Evolutionary conservation across 306 rosid genomes (phyloP).

Genomic region (Echinosophora koreensis): DNA sequence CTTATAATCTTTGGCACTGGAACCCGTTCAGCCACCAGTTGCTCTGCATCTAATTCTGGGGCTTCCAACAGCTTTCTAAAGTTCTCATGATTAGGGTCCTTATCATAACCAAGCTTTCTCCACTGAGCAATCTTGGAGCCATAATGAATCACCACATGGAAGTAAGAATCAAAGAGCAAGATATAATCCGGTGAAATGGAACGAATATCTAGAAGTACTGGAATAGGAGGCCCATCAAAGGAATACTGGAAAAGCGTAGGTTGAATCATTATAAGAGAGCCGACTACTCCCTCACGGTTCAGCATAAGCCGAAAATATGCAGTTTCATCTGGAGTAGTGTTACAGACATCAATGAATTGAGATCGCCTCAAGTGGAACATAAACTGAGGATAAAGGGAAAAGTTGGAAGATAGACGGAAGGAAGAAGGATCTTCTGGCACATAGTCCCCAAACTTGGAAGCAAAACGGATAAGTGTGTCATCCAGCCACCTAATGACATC

Average conservation of each 20-base stretch:
- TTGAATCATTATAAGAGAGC: slow-evolving; percentile 93
- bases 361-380: slow-evolving; percentile 91
- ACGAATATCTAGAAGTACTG: slow-evolving; percentile 83
- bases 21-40: slow-evolving; percentile 67
- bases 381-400: slow-evolving; percentile 90
- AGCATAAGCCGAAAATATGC: slow-evolving; percentile 85
- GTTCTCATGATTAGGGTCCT: slow-evolving; percentile 83
- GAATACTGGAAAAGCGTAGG: slow-evolving; percentile 89
- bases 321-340: slow-evolving; percentile 87
- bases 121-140: slow-evolving; percentile 88
- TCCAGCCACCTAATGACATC: slow-evolving; percentile 96
- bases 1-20: slow-evolving; percentile 80
- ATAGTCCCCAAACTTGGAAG: slow-evolving; percentile 91
- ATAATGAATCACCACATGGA: slow-evolving; percentile 83
- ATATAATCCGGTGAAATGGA: slow-evolving; percentile 82
- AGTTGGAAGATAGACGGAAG: slow-evolving; percentile 78
- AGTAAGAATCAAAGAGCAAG: slow-evolving; percentile 88
- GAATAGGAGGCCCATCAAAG: slow-evolving; percentile 88
- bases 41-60: slow-evolving; percentile 84
- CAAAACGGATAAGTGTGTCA: slow-evolving; percentile 67
- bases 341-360: slow-evolving; percentile 86
- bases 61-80: slow-evolving; percentile 85
- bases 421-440: slow-evolving; percentile 86
- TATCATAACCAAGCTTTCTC: slow-evolving; percentile 86
- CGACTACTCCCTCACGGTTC: slow-evolving; percentile 84